phyloP scores from a whole-genome alignment of 805 yeast genomes.

The Torulaspora microellipsoides region DNA sequence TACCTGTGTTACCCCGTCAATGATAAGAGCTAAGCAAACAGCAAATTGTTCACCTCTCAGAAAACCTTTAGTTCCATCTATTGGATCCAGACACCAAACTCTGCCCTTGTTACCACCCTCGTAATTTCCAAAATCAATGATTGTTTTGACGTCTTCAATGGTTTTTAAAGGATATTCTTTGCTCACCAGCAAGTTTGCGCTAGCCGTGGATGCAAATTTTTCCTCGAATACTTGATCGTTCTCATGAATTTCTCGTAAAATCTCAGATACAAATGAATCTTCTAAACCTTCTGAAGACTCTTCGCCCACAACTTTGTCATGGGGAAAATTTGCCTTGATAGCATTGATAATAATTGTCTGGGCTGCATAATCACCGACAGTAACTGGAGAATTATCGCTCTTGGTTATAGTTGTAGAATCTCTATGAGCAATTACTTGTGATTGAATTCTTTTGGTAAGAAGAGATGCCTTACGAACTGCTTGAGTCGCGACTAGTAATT shows the following conservation, averaged over 20 bases:
- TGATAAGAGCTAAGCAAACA: constrained; percentile 86
- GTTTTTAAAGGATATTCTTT: constrained; percentile 35
- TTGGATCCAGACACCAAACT: constrained; percentile 97
- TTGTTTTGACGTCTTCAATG: constrained; percentile 48
- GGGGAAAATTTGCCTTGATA: constrained; percentile 70
- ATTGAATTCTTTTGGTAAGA: constrained; percentile 63
- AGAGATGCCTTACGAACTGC: constrained; percentile 87
- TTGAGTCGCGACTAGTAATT: constrained; percentile 72
- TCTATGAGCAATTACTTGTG: constrained; percentile 45
- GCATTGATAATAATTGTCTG: constrained; percentile 91
- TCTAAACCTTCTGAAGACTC: constrained; percentile 74
- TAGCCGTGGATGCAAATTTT: constrained; percentile 20
- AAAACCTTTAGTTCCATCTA: constrained; percentile 97
- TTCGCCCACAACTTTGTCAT: constrained; percentile 88
- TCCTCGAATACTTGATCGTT: constrained; percentile 45
- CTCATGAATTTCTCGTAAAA: constrained; percentile 54
- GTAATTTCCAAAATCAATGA: constrained; percentile 77
- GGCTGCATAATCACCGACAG: constrained; percentile 93
- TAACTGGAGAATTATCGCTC: constrained; percentile 89
- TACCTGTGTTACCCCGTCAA: constrained; percentile 74
- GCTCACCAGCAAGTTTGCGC: constrained; percentile 17
- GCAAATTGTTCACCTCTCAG: constrained; percentile 96
- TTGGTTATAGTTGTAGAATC: constrained; percentile 63
- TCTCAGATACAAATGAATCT: constrained; percentile 44
- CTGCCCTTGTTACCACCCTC: constrained; percentile 76